Conservation (phyloP, 768 basidiomycete genomes). For the Kwoniella dejecticola region DNA sequence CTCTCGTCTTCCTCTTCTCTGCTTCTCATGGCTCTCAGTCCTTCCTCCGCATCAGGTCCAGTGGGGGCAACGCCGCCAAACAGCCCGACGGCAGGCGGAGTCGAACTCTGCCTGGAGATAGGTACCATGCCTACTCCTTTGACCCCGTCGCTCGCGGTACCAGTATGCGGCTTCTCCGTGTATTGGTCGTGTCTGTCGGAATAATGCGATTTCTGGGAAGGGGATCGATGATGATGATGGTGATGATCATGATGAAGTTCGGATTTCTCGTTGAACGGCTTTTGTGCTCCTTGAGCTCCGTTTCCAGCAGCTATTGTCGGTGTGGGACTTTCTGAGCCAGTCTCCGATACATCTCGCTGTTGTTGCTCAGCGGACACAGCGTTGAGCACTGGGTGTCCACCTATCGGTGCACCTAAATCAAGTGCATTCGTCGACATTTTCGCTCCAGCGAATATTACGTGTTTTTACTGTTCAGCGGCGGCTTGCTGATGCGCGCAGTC, state of each 20-base stretch:
- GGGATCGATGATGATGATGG: neutral
- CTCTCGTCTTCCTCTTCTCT: slow-evolving; percentile 42
- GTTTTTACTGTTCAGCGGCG: too few relatives aligned
- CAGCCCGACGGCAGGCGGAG: slow-evolving; percentile 37
- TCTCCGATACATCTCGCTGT: slow-evolving; percentile 9
- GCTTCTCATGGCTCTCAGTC: slow-evolving; percentile 38
- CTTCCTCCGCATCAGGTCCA: slow-evolving; percentile 42
- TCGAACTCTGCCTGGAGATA: slow-evolving; percentile 23
- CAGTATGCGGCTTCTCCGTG: too few relatives aligned
- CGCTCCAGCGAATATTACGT: neutral
- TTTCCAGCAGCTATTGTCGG: slow-evolving; percentile 26
- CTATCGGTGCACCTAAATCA: slow-evolving; percentile 13
- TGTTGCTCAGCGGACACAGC: neutral
- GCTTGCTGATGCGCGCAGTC: too few relatives aligned
- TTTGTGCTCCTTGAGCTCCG: slow-evolving; percentile 25
- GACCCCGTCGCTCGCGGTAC: slow-evolving; percentile 9
- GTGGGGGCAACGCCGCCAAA: slow-evolving; percentile 46
- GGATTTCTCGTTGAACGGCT: slow-evolving; percentile 22
- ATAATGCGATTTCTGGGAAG: neutral
- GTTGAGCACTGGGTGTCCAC: slow-evolving; percentile 6
- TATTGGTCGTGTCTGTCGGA: neutral
- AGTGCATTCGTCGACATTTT: slow-evolving; percentile 20
- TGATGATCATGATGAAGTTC: neutral
- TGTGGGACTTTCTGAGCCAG: slow-evolving; percentile 19
- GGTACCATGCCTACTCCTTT: slow-evolving; percentile 34